These are phyloP conservation scores for Gelatoporia subvermispora DNA, from an alignment of 768 basidiomycete genomes.

Conservation along the genomic window DNA sequence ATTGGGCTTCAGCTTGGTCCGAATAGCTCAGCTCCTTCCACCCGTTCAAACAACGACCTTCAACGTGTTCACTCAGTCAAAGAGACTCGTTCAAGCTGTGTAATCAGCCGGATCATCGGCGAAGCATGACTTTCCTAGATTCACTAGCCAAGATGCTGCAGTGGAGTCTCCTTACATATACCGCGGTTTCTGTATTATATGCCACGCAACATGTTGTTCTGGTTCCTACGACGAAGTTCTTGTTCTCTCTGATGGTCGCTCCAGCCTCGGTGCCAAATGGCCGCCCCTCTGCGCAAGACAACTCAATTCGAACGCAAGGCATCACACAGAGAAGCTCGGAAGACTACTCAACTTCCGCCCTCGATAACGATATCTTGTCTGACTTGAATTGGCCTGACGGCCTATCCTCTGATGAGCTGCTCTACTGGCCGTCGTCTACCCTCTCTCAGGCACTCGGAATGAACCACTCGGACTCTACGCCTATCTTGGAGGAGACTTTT, in stretches of 20 bases:
- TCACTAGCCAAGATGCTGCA: background rate
- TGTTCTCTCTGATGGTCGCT: background rate
- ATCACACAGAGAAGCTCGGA: background rate
- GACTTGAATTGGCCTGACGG: constrained; percentile 1
- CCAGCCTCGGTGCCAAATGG: background rate
- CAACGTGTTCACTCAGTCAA: too few relatives aligned
- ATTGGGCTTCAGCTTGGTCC: too few relatives aligned
- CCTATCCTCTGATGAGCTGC: background rate
- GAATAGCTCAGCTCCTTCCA: too few relatives aligned
- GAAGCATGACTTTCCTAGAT: background rate
- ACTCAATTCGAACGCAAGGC: background rate
- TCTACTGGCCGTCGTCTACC: background rate
- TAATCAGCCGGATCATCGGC: too few relatives aligned
- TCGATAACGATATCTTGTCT: background rate
- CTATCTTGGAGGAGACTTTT: constrained; percentile 45
- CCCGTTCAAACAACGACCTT: too few relatives aligned
- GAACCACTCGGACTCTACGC: background rate
- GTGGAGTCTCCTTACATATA: background rate
- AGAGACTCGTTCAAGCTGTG: too few relatives aligned
- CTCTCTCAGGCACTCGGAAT: background rate
- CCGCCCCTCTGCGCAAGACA: background rate
- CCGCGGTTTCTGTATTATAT: background rate
- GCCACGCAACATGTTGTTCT: background rate
- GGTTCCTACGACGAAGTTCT: background rate
- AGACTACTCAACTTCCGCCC: background rate